phyloP scores from a whole-genome alignment of 2,329 filamentous ascomycete species.

The Colletotrichum gigasporum region DNA sequence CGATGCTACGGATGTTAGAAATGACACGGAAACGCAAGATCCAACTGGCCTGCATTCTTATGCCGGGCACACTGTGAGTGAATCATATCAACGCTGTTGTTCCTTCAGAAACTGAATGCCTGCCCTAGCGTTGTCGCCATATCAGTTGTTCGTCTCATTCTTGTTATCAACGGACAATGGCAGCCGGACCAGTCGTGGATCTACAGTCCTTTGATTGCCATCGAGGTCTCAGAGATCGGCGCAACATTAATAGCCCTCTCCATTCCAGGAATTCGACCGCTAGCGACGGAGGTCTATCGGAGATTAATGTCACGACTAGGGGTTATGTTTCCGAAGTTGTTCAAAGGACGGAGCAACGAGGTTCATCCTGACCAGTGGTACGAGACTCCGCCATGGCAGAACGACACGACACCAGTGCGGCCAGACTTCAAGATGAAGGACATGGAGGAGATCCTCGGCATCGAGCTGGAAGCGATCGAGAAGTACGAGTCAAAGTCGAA shows the following conservation, averaged over 20 bases:
- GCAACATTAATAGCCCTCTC: constrained; percentile 60
- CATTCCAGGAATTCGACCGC: constrained; percentile 58
- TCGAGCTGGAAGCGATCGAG: constrained; percentile 3
- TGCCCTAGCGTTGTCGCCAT: constrained; percentile 59
- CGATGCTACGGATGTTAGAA: constrained; percentile 56
- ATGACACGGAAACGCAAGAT: constrained; percentile 55
- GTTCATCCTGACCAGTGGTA: constrained; percentile 4
- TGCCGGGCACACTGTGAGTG: constrained; percentile 59
- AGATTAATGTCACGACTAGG: not conserved
- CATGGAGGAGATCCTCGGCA: not conserved
- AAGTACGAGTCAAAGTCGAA: constrained; percentile 3
- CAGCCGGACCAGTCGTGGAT: constrained; percentile 58
- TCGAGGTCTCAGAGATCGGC: constrained; percentile 61
- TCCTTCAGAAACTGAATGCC: no score
- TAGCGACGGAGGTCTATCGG: constrained; percentile 34
- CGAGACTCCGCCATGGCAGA: constrained; percentile 14
- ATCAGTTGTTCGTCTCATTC: constrained; percentile 54
- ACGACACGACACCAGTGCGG: not conserved
- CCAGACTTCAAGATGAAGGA: not conserved
- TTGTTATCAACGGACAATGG: constrained; percentile 59
- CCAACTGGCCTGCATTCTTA: constrained; percentile 55
- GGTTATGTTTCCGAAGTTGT: not conserved
- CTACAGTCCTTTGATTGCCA: constrained; percentile 59
- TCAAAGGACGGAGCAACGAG: not conserved
- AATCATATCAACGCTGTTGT: no score